A percentile compares a stretch with the other conserved stretches of the same genome.
These are phyloP conservation scores for Elaphomyces granulatus DNA, from an alignment of 495 filamentous ascomycete species.

Conservation along the genomic window DNA sequence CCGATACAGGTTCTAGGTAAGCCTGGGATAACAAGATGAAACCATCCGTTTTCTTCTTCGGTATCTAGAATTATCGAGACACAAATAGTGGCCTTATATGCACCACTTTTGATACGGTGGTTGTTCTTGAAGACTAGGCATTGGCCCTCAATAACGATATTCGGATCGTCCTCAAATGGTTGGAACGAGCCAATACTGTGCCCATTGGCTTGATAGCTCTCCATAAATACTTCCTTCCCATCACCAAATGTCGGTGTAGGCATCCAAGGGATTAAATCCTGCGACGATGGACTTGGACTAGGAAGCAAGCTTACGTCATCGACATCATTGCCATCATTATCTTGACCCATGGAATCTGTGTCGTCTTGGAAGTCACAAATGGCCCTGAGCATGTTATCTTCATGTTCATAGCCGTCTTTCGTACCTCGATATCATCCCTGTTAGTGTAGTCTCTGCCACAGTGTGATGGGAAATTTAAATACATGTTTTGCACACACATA, in stretches of 20 bases:
- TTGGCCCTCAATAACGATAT: slow-evolving; percentile 11
- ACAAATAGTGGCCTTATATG: slow-evolving; percentile 14
- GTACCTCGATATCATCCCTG: neutral
- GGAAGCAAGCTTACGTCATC: slow-evolving; percentile 1
- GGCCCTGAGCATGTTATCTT: neutral
- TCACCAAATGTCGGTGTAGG: no score
- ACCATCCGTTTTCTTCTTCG: slow-evolving; percentile 17
- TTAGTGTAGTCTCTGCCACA: neutral
- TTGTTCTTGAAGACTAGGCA: slow-evolving; percentile 13
- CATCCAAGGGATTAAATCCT: slow-evolving; percentile 1
- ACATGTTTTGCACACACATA: no score
- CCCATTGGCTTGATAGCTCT: slow-evolving; percentile 2
- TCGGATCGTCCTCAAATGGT: slow-evolving; percentile 10
- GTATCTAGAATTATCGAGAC: slow-evolving; percentile 10
- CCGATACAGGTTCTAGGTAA: slow-evolving; percentile 14
- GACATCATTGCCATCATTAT: neutral
- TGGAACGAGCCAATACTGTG: no score
- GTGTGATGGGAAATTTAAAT: no score
- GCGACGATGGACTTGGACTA: slow-evolving; percentile 2
- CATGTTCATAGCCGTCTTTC: neutral
- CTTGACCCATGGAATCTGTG: neutral
- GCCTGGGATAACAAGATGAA: slow-evolving; percentile 17
- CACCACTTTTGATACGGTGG: slow-evolving; percentile 3
- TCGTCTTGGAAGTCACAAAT: neutral
- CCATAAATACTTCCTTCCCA: neutral